A percentile compares a stretch with the other conserved stretches of the same genome.
phyloP scores from a whole-genome alignment of 1,139 yeast species.

The Protomyces inundatus region DNA sequence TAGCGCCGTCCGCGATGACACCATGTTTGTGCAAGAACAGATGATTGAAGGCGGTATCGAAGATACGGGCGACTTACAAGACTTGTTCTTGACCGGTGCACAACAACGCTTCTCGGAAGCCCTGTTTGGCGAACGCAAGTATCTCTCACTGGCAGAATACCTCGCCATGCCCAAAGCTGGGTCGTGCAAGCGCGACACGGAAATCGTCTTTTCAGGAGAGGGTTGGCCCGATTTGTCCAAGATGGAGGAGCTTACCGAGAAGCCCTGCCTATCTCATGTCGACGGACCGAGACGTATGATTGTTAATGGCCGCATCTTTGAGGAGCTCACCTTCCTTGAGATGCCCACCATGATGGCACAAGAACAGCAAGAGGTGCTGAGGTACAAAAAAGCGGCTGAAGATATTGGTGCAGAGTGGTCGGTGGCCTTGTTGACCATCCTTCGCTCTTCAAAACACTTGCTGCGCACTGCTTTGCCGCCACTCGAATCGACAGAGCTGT shows the following conservation, averaged over 20 bases:
- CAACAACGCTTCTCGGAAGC: constrained; percentile 7
- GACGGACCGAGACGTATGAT: constrained; percentile 10
- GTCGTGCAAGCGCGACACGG: constrained; percentile 1
- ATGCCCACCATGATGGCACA: constrained; percentile 22
- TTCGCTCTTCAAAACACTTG: background rate
- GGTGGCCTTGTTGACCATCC: constrained; percentile 3
- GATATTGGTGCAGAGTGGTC: constrained; percentile 16
- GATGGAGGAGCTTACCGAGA: background rate
- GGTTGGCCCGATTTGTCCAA: constrained; percentile 7
- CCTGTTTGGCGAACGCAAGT: constrained; percentile 14
- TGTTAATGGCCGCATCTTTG: constrained; percentile 18
- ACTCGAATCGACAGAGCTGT: constrained; percentile 22
- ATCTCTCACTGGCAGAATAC: background rate
- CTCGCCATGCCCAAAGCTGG: background rate
- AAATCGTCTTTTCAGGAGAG: constrained; percentile 10
- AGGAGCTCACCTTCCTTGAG: constrained; percentile 4
- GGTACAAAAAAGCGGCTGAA: constrained; percentile 8
- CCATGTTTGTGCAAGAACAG: constrained; percentile 34
- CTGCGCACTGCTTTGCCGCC: constrained; percentile 13
- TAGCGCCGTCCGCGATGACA: constrained; percentile 37
- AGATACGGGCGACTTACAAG: constrained; percentile 33
- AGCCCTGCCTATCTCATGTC: constrained; percentile 7
- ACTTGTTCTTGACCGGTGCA: constrained; percentile 27
- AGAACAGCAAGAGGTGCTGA: constrained; percentile 9
- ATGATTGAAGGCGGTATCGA: constrained; percentile 33